Evolutionary conservation across 768 basidiomycete species (phyloP).

Genomic region (Lactarius sp.): DNA sequence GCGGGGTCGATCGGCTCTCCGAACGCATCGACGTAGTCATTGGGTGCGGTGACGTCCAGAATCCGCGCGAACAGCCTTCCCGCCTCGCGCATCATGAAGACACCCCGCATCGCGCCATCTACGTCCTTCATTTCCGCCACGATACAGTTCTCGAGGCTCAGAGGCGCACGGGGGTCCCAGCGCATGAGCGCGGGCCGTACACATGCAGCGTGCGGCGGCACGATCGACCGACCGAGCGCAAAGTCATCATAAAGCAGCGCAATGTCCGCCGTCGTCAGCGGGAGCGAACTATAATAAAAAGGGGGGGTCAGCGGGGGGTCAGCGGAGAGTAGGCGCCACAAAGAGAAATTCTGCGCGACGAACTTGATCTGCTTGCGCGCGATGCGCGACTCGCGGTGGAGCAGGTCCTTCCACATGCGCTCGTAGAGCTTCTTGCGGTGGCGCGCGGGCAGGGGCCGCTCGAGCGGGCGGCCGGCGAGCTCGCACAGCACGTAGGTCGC

Average conservation of each 20-base stretch:
- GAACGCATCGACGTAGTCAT: constrained; percentile 27
- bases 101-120: constrained; percentile 54
- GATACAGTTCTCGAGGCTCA: constrained; percentile 78
- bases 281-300: constrained; percentile 58
- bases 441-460: constrained; percentile 81
- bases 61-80: neutral
- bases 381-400: constrained; percentile 67
- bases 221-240: constrained; percentile 66
- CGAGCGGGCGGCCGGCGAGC: constrained; percentile 77
- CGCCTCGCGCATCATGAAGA: constrained; percentile 27
- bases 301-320: neutral
- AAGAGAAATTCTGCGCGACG: too few species aligned
- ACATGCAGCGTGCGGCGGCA: constrained; percentile 76
- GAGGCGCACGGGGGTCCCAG: constrained; percentile 66
- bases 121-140: constrained; percentile 77
- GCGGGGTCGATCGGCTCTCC: constrained; percentile 25
- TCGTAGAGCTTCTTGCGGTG: constrained; percentile 81
- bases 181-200: constrained; percentile 68
- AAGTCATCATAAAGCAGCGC: constrained; percentile 85
- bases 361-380: constrained; percentile 53
- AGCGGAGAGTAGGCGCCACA: too few species aligned
- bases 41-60: constrained; percentile 17
- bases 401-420: constrained; percentile 69
- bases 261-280: constrained; percentile 80
- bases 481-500: constrained; percentile 87